A percentile compares a stretch with the other conserved stretches of the same genome.
phyloP scores from a whole-genome alignment of 1,139 yeast species.

The Chernovozyma aurita region DNA sequence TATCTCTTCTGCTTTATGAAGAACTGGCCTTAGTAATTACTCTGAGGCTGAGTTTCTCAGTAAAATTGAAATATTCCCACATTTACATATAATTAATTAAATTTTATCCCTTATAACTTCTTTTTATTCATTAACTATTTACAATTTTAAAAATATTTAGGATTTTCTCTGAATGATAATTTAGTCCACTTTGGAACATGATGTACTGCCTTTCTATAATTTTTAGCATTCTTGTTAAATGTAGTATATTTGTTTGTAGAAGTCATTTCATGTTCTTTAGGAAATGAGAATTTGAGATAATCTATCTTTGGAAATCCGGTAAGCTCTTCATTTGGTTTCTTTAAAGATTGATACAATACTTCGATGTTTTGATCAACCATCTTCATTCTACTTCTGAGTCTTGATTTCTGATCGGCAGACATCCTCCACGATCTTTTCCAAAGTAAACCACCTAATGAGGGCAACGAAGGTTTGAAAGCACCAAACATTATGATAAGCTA shows the following conservation, averaged over 20 bases:
- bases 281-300: slow-evolving; percentile 53
- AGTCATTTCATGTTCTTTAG: slow-evolving; percentile 77
- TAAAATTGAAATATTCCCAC: no score
- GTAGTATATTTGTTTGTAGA: slow-evolving; percentile 84
- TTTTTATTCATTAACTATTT: no score
- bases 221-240: slow-evolving; percentile 67
- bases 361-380: slow-evolving; percentile 77
- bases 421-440: slow-evolving; percentile 73
- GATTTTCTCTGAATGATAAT: slow-evolving; percentile 73
- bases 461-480: slow-evolving; percentile 64
- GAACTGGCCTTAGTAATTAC: no score
- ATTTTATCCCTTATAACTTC: no score
- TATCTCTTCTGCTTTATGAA: no score
- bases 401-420: slow-evolving; percentile 74
- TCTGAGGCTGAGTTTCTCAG: no score
- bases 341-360: slow-evolving; percentile 61
- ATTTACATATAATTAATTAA: no score
- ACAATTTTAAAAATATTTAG: slow-evolving; percentile 60
- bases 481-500: slow-evolving; percentile 80
- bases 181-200: slow-evolving; percentile 89
- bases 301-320: slow-evolving; percentile 52
- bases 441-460: slow-evolving; percentile 73
- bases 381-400: slow-evolving; percentile 79
- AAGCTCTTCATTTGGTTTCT: slow-evolving; percentile 27
- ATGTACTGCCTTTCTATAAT: slow-evolving; percentile 87